A percentile compares a stretch with the other conserved stretches of the same genome.
phyloP scores from a whole-genome alignment of 192 early-diverging fungal genomes.

The Blastocladiella britannica region DNA sequence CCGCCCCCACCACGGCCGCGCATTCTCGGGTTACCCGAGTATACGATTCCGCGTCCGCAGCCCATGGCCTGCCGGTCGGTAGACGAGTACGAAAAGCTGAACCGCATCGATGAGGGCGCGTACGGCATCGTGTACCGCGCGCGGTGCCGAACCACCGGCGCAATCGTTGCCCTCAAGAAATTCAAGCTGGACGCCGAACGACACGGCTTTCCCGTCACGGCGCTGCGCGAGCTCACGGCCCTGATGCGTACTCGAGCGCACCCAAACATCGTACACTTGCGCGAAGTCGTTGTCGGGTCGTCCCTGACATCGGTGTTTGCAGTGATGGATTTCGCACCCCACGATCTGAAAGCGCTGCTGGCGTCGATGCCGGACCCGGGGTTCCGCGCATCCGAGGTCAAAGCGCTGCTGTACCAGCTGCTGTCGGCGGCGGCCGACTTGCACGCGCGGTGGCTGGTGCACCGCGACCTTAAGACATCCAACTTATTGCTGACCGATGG shows the following conservation, averaged over 20 bases:
- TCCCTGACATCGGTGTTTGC: slow-evolving; percentile 57
- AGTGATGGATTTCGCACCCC: slow-evolving; percentile 94
- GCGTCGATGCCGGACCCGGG: slow-evolving; percentile 48
- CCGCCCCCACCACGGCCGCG: no score
- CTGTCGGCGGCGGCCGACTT: slow-evolving; percentile 34
- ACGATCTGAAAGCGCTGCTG: slow-evolving; percentile 83
- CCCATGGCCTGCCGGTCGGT: slow-evolving; percentile 55
- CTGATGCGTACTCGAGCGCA: slow-evolving; percentile 48
- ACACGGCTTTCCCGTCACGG: slow-evolving; percentile 63
- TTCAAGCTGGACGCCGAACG: slow-evolving; percentile 53
- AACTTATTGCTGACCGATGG: slow-evolving; percentile 34
- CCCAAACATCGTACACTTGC: slow-evolving; percentile 61
- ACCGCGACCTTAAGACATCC: slow-evolving; percentile 45
- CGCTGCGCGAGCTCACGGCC: slow-evolving; percentile 54
- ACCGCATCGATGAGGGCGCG: slow-evolving; percentile 88
- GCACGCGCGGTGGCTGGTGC: slow-evolving; percentile 47
- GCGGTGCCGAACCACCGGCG: slow-evolving; percentile 53
- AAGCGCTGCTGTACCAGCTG: slow-evolving; percentile 50
- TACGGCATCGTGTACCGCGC: slow-evolving; percentile 95
- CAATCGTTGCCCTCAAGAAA: slow-evolving; percentile 55
- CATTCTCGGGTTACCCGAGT: no score
- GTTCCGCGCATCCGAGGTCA: slow-evolving; percentile 76
- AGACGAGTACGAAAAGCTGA: slow-evolving; percentile 77
- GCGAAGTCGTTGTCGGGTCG: slow-evolving; percentile 51
- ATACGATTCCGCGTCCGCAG: no score